Percentiles rank a stretch among this genome's conserved stretches.
phyloP scores from a whole-genome alignment of 2,329 filamentous ascomycete genomes.

The Aquanectria penicillioides region DNA sequence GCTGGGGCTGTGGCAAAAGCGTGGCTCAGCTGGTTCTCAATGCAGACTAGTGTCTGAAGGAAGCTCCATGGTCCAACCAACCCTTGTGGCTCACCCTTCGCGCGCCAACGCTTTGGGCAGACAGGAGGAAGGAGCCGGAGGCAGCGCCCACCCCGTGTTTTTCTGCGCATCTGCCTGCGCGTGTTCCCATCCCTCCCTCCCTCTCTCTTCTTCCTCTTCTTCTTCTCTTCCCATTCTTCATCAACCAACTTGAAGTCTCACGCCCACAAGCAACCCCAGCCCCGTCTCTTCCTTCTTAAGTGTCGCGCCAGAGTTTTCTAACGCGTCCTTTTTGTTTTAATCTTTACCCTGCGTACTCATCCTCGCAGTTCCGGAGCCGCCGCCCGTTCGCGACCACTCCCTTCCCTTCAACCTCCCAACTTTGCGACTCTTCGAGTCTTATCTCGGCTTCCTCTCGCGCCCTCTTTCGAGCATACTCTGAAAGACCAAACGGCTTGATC shows the following conservation, averaged over 20 bases:
- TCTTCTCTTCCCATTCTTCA: constrained; percentile 32
- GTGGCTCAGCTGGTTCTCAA: constrained; percentile 29
- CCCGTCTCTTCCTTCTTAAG: constrained; percentile 25
- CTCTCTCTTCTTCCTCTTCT: constrained; percentile 20
- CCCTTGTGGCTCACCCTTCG: constrained; percentile 21
- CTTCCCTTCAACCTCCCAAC: constrained; percentile 25
- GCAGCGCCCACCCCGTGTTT: constrained; percentile 42
- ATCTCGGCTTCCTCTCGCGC: constrained; percentile 4
- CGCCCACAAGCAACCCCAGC: constrained; percentile 33
- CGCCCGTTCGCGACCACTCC: constrained; percentile 24
- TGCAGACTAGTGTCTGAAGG: constrained; percentile 23
- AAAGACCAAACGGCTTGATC: constrained; percentile 13
- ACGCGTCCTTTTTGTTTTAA: constrained; percentile 28
- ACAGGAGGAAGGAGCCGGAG: constrained; percentile 29
- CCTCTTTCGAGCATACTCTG: constrained; percentile 4
- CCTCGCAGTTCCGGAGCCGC: constrained; percentile 16
- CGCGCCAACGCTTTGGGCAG: constrained; percentile 31
- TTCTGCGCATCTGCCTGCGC: constrained; percentile 29
- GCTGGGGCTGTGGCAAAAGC: constrained; percentile 28
- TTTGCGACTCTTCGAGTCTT: constrained; percentile 20
- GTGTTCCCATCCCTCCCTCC: constrained; percentile 14
- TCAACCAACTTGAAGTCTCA: constrained; percentile 30
- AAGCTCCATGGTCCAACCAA: constrained; percentile 23
- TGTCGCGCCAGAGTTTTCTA: constrained; percentile 27
- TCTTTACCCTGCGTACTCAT: constrained; percentile 19